A percentile compares a stretch with the other conserved stretches of the same genome.
These are phyloP conservation scores for Beta vulgaris DNA, from an alignment of 148 eudicot species.

Conservation along the genomic window DNA sequence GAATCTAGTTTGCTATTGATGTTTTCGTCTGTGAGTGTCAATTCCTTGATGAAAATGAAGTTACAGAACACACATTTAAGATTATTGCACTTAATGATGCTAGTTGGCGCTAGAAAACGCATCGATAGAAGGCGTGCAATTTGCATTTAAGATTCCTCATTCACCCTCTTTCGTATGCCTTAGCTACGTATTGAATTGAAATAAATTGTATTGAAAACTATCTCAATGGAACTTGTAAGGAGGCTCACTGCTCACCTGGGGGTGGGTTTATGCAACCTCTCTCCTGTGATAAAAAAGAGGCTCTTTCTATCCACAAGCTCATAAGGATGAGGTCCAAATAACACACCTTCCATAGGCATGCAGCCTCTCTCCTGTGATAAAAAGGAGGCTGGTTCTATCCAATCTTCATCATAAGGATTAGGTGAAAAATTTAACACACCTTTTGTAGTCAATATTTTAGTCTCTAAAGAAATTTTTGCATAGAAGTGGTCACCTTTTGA, in stretches of 20 bases:
- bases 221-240: no score
- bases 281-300: no score
- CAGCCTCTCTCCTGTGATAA: neutral
- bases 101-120: neutral
- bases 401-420: neutral
- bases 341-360: no score
- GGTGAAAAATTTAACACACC: neutral
- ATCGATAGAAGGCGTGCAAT: neutral
- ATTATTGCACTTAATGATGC: neutral
- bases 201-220: no score
- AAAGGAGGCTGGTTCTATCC: neutral
- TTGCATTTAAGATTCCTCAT: neutral
- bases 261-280: no score
- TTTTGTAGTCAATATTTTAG: neutral
- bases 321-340: no score
- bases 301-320: no score
- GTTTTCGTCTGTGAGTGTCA: neutral
- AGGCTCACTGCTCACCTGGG: no score
- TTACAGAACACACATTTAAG: neutral
- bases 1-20: neutral
- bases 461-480: neutral
- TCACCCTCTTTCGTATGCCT: neutral
- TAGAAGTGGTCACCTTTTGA: neutral
- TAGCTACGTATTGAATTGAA: no score
- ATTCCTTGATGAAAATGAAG: neutral